Base-by-base conservation (phyloP, 495 filamentous ascomycete genomes). In the Sporormia fimetaria region DNA sequence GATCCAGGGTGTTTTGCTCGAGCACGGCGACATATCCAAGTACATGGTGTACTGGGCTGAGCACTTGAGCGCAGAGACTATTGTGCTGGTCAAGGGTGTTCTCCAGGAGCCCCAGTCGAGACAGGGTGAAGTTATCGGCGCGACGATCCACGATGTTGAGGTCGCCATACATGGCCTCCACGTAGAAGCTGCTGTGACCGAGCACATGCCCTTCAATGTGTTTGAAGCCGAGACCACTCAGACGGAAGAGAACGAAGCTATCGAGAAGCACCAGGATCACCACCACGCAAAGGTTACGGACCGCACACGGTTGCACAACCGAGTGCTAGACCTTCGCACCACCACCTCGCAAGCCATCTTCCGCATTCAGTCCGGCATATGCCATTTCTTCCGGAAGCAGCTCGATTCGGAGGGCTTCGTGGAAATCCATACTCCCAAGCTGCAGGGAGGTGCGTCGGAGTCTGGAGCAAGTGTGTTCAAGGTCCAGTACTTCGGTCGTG, bases 401-500 rank as follows among this genome's bases (percentile, higher is more conserved):
- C 78, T 95, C 47, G 63, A 78, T 44, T 65, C 71, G 40, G 75
- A 75, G 32, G 74, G 78, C 12, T 94, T 93, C 57, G 80, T 80
- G 45, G 82, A 87, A 65, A 87, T 93, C 57, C 83, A 90, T 54
- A 81, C 86, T 1, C 84, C 87, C 22, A 88, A 85, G 62, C 65
- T 98, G 31, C 88, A 88, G 41, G 84, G 78, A 32, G 84, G 85
- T 21, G 85, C 90, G 9, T 90, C 85, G 0, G 90, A 98, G 57
- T 90, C 90, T 55, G 90, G 90, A 48, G 81, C 82, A 41, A 87
- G 85, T 54, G 87, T 95, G 14, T 98, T 98, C 66, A 75, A 83
- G 47, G 69, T 95, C 34, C 76, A 83, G 29, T 98, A 98, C 63
- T 95, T 95, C 61, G 83, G 80, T 48, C 70, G 78, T 44, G 76